Conservation (phyloP, 73 alveolate species). For the Effrenium voratum region DNA sequence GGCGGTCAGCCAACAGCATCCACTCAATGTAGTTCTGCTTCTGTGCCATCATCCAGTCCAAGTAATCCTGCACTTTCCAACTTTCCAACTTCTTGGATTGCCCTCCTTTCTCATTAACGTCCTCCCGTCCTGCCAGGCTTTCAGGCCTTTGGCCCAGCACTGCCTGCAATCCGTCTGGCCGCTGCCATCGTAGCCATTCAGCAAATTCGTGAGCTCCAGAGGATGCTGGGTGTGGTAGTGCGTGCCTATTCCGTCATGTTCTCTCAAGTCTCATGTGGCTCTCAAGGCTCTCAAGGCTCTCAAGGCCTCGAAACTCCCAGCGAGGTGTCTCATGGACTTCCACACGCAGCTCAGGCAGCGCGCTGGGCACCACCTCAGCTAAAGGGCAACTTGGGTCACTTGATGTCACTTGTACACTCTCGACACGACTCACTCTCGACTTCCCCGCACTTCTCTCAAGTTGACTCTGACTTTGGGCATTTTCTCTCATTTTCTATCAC, state of each 20-base stretch:
- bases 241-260: too few species aligned
- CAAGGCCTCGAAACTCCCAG: conserved; percentile 57
- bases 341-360: background rate
- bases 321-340: conserved; percentile 92
- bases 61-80: conserved; percentile 25
- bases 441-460: too few species aligned
- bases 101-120: background rate
- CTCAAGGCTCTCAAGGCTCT: background rate
- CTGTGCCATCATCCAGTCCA: conserved; percentile 93
- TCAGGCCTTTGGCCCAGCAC: conserved; percentile 37
- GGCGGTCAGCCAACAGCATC: conserved; percentile 79
- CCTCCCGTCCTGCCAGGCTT: conserved; percentile 55
- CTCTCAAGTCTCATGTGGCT: background rate
- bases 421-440: too few species aligned
- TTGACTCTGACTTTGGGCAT: too few species aligned
- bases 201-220: conserved; percentile 49
- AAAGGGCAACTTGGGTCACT: too few species aligned
- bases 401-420: too few species aligned
- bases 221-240: conserved; percentile 93
- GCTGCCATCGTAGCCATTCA: conserved; percentile 73
- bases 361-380: conserved; percentile 40
- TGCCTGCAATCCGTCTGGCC: conserved; percentile 31
- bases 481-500: too few species aligned
- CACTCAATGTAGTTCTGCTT: conserved; percentile 89
- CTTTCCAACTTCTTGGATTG: background rate